Evolutionary conservation across 345 rosid species (phyloP), one percentile per base, ranked within the genome.

Genomic region (Hibiscus syriacus): DNA sequence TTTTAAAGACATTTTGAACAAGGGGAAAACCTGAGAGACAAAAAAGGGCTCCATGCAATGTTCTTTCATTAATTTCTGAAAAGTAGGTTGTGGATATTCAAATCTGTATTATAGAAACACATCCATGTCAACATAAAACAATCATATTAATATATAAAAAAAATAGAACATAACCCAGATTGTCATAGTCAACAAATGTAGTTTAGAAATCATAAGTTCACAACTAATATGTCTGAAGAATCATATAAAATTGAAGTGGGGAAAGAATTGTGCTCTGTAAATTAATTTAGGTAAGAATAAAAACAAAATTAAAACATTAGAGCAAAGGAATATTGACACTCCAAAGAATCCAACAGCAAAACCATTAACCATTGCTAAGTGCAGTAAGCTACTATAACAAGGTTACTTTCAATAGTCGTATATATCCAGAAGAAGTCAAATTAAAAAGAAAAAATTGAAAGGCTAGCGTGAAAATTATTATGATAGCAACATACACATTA

Each of bases 1-100:
- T 39, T 34, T 38, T 22, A 73, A n/a, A 6, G 9, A 70, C 25
- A 53, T 11, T 32, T 8, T 58, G 32, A 23, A 29, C 49, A 70
- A 58, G 19, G 17, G 5, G 34, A 38, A 74, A 71, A 95, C 99
- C 98, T 95, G 99, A 84, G 92, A 95, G 49, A 95, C 99, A 72
- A 95, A 95, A 78, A 95, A 95, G 10, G 99, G 99, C 72, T 90
- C 99, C 91, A 83, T 92, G 83, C 96, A 88, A 71, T 95, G 90
- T 81, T 95, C 99, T 79, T 92, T 95, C 97, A 95, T 85, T 76
- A 95, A 83, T 75, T 92, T 92, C 81, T 82, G 97, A 86, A 95
- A 95, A 38, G 99, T 92, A 38, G 99, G 96, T 73, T 95, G 96
- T 0, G 99, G 98, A 83, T 95, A 92, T 79, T 95, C 99, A 79